Evolutionary conservation across 345 rosid species (phyloP).

Genomic region (Kernera saxatilis): DNA sequence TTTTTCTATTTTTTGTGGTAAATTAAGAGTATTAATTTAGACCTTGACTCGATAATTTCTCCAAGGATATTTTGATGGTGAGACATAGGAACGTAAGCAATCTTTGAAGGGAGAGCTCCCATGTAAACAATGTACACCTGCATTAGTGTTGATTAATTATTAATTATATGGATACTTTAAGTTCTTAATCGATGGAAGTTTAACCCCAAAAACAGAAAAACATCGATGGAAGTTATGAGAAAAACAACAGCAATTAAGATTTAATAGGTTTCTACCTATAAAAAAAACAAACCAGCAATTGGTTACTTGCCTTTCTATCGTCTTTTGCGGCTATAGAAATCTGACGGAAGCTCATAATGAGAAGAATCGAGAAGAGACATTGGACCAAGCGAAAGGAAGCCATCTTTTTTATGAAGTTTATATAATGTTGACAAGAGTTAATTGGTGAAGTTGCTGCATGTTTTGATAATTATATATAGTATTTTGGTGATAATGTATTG

Average conservation of each 20-base stretch:
- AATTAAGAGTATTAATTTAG: neutral
- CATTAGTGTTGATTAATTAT: neutral
- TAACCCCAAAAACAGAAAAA: too few species aligned
- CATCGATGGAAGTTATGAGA: too few species aligned
- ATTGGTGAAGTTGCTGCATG: neutral
- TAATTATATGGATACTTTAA: neutral
- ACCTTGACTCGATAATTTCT: neutral
- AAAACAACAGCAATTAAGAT: too few species aligned
- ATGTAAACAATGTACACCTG: conserved; percentile 2
- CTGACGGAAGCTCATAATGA: neutral
- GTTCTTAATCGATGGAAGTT: neutral
- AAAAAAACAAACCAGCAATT: too few species aligned
- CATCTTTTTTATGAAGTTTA: neutral
- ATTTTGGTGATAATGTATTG: neutral
- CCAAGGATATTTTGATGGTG: neutral
- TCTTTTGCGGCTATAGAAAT: neutral
- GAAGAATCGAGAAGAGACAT: neutral
- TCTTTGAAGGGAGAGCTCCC: neutral
- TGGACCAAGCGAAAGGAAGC: neutral
- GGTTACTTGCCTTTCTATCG: neutral
- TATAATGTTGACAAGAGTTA: neutral
- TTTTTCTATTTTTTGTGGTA: too few species aligned
- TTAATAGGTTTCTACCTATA: too few species aligned
- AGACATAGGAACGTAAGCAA: neutral
- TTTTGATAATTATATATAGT: neutral